Conservation (phyloP, 331 rosid species). For the Pyracantha coccinea region DNA sequence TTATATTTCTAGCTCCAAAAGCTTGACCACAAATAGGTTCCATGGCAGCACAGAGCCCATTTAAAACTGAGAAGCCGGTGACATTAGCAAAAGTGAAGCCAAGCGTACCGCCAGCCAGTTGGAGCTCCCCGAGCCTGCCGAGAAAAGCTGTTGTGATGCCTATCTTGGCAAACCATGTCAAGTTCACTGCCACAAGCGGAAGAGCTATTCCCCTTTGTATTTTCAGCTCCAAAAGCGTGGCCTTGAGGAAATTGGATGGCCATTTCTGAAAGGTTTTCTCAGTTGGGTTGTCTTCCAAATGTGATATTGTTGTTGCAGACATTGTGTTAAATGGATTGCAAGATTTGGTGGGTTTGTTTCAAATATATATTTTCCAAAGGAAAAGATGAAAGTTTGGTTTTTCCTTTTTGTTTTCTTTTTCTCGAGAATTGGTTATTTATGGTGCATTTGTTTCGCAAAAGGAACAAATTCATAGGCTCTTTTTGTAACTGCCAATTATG, state of each 20-base stretch:
- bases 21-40: constrained; percentile 96
- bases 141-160: constrained; percentile 75
- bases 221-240: constrained; percentile 44
- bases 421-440: background rate
- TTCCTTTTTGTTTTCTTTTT: background rate
- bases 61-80: constrained; percentile 82
- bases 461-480: background rate
- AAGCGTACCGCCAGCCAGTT: constrained; percentile 69
- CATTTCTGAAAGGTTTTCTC: constrained; percentile 20
- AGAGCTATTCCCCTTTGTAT: constrained; percentile 43
- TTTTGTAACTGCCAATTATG: constrained; percentile 28
- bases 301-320: constrained; percentile 24
- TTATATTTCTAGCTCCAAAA: constrained; percentile 63
- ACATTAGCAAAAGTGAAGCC: constrained; percentile 94
- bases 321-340: constrained; percentile 17
- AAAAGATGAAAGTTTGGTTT: background rate
- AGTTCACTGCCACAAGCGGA: constrained; percentile 73
- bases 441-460: constrained; percentile 38
- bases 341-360: constrained; percentile 7
- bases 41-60: constrained; percentile 81
- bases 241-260: constrained; percentile 6
- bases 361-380: background rate
- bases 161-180: constrained; percentile 73
- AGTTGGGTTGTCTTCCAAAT: constrained; percentile 22
- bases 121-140: constrained; percentile 71